phyloP scores from a whole-genome alignment of 306 rosid species.

The Casuarina cunninghamiana region DNA sequence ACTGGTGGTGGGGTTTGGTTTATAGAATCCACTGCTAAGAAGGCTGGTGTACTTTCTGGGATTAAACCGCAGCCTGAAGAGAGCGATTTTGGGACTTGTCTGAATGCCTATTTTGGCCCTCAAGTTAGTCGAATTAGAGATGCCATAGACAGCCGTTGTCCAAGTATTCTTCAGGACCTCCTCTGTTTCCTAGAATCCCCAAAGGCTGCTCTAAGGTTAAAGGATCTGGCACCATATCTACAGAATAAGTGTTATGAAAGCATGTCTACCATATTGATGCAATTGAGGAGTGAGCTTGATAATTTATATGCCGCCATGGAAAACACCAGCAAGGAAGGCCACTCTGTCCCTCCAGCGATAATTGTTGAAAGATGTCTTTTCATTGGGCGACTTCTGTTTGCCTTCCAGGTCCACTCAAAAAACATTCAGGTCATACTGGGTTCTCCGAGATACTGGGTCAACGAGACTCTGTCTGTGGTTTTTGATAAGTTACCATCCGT shows the following conservation, averaged over 20 bases:
- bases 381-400: constrained; percentile 88
- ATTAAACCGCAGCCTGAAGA: constrained; percentile 59
- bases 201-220: constrained; percentile 78
- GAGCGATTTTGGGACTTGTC: constrained; percentile 60
- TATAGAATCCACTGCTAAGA: constrained; percentile 61
- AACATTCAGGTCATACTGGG: constrained; percentile 87
- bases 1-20: constrained; percentile 91
- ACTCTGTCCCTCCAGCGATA: constrained; percentile 40
- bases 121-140: constrained; percentile 83
- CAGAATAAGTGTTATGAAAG: constrained; percentile 78
- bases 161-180: constrained; percentile 73
- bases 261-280: constrained; percentile 57
- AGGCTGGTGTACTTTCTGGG: constrained; percentile 49
- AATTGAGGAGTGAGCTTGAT: constrained; percentile 64
- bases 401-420: constrained; percentile 81
- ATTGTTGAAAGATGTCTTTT: constrained; percentile 81
- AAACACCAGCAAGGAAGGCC: constrained; percentile 39
- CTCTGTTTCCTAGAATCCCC: constrained; percentile 91
- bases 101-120: constrained; percentile 82
- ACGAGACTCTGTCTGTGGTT: constrained; percentile 47
- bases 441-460: constrained; percentile 84
- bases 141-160: constrained; percentile 74
- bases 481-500: constrained; percentile 60
- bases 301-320: constrained; percentile 53
- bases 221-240: constrained; percentile 68